Conservation (phyloP, 352 stramenopile species). For the Proteromonas lacertae region DNA sequence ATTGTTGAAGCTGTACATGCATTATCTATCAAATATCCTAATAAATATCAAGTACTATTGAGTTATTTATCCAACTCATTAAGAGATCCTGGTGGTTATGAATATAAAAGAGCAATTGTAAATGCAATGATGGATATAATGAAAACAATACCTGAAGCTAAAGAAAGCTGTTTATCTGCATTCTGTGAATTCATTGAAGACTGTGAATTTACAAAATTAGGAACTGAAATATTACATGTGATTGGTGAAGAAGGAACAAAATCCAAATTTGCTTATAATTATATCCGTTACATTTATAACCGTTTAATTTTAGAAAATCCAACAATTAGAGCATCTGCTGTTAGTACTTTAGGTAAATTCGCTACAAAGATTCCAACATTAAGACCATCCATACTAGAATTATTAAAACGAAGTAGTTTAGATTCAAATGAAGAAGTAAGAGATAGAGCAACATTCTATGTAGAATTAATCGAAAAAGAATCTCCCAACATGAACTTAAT, state of each 20-base stretch:
- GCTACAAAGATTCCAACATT: constrained; percentile 60
- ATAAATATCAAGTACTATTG: constrained; percentile 81
- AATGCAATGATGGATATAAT: constrained; percentile 85
- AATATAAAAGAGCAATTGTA: constrained; percentile 97
- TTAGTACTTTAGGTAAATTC: constrained; percentile 69
- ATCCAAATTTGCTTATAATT: constrained; percentile 59
- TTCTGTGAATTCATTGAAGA: constrained; percentile 99
- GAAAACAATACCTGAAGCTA: constrained; percentile 71
- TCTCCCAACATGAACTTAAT: constrained; percentile 18
- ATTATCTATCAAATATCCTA: constrained; percentile 82
- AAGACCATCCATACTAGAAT: constrained; percentile 46
- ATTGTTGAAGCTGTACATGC: constrained; percentile 76
- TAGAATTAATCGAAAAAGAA: constrained; percentile 16
- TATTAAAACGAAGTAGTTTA: constrained; percentile 66
- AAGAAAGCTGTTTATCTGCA: constrained; percentile 73
- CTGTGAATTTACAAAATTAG: constrained; percentile 49
- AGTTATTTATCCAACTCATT: constrained; percentile 92
- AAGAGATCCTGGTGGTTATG: constrained; percentile 73
- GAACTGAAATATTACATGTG: constrained; percentile 70
- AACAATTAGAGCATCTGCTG: constrained; percentile 64
- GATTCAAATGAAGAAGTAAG: constrained; percentile 87
- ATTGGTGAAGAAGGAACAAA: constrained; percentile 65
- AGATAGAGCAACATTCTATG: constrained; percentile 17
- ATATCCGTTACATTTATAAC: constrained; percentile 99
- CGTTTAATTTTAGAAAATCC: constrained; percentile 93